Conservation (phyloP, 1,139 yeast species). For the Pichia kudriavzevii region DNA sequence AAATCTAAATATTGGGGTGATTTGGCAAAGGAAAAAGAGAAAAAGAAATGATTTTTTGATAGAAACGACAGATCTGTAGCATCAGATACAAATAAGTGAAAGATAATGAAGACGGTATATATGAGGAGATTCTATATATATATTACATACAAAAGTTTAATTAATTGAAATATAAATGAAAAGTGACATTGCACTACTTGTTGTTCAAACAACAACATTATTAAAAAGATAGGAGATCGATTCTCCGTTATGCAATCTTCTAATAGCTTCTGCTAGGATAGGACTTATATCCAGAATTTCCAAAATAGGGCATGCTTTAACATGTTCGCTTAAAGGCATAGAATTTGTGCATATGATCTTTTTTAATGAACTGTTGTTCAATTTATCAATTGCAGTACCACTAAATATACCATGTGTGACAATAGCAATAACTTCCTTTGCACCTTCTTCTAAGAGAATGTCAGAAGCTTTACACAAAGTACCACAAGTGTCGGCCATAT, state of each 20-base stretch:
- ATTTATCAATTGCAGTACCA: constrained; percentile 58
- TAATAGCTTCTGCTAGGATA: constrained; percentile 69
- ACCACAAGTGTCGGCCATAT: constrained; percentile 84
- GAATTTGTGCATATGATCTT: constrained; percentile 71
- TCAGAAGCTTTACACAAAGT: constrained; percentile 74
- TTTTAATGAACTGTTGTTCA: constrained; percentile 45
- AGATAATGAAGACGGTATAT: neutral
- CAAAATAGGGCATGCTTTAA: constrained; percentile 45
- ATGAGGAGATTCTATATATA: neutral
- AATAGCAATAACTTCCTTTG: constrained; percentile 67
- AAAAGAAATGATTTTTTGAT: too few species aligned
- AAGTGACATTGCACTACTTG: neutral
- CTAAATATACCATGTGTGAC: constrained; percentile 78
- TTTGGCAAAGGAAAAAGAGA: constrained; percentile 6
- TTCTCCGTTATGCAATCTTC: constrained; percentile 80
- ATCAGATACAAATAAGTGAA: neutral
- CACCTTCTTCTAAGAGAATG: constrained; percentile 48
- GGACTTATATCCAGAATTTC: constrained; percentile 68
- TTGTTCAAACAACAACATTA: constrained; percentile 28
- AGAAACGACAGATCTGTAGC: neutral
- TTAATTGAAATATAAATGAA: neutral
- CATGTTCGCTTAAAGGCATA: constrained; percentile 53
- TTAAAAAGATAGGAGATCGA: constrained; percentile 68
- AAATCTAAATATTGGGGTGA: constrained; percentile 71
- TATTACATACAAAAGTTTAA: neutral